These are phyloP conservation scores for Cryptosporidium baileyi DNA, from an alignment of 169 alveolate genomes.

Conservation along the genomic window DNA sequence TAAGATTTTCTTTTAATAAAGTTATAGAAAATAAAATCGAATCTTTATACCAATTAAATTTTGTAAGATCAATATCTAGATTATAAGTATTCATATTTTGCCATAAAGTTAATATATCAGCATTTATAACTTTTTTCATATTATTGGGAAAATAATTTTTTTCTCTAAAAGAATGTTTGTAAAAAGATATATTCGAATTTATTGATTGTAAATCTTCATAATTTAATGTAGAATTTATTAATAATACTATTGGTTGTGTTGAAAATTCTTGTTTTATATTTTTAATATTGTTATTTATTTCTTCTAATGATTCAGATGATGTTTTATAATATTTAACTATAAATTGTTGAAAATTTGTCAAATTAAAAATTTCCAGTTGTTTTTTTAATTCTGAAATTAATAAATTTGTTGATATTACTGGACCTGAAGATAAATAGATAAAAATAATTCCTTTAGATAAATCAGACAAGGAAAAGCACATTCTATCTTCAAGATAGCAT, in stretches of 20 bases:
- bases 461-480: slow-evolving; percentile 12
- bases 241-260: slow-evolving; percentile 5
- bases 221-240: background rate
- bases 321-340: background rate
- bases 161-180: background rate
- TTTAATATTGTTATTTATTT: background rate
- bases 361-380: background rate
- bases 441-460: background rate
- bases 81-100: background rate
- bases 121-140: background rate
- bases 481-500: slow-evolving; percentile 34
- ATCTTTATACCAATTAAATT: slow-evolving; percentile 39
- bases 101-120: slow-evolving; percentile 22
- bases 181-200: background rate
- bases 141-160: background rate
- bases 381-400: background rate
- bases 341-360: background rate
- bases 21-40: background rate
- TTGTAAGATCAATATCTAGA: background rate
- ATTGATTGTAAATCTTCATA: background rate
- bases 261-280: background rate
- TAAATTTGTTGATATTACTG: background rate
- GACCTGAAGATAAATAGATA: background rate
- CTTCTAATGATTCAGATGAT: background rate
- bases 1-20: background rate